Conservation (phyloP, 352 stramenopile genomes). For the Phytopythium delawarense region DNA sequence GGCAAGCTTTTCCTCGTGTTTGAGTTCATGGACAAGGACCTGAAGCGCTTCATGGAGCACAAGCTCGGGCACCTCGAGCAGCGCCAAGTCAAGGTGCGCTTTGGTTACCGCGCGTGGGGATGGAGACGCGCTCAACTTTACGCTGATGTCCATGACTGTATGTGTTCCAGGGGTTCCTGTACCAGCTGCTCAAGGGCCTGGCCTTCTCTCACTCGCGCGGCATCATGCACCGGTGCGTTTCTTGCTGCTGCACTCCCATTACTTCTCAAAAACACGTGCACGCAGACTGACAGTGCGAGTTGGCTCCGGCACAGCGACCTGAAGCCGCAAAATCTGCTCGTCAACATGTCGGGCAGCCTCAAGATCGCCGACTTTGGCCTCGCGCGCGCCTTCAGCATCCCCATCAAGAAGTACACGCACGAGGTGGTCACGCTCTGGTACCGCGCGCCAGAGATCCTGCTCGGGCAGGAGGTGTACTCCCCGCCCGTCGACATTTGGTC, state of each 20-base stretch:
- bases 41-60: constrained; percentile 96
- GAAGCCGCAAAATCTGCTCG: constrained; percentile 98
- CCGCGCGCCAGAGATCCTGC: constrained; percentile 96
- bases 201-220: constrained; percentile 85
- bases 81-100: constrained; percentile 51
- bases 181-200: constrained; percentile 84
- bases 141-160: background rate
- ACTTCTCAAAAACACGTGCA: background rate
- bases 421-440: constrained; percentile 99
- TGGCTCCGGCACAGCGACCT: constrained; percentile 76
- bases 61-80: constrained; percentile 61
- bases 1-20: constrained; percentile 99
- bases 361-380: constrained; percentile 99
- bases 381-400: constrained; percentile 95
- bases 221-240: constrained; percentile 80
- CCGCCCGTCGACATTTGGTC: constrained; percentile 87
- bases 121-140: background rate
- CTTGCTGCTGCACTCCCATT: background rate
- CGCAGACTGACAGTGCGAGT: background rate
- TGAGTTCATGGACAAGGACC: constrained; percentile 98
- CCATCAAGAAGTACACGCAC: constrained; percentile 97
- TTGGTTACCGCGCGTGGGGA: background rate
- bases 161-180: constrained; percentile 53
- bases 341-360: constrained; percentile 91
- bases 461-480: constrained; percentile 91